Base-by-base conservation (phyloP, 495 filamentous ascomycete species). In the Entonaema liquescens region DNA sequence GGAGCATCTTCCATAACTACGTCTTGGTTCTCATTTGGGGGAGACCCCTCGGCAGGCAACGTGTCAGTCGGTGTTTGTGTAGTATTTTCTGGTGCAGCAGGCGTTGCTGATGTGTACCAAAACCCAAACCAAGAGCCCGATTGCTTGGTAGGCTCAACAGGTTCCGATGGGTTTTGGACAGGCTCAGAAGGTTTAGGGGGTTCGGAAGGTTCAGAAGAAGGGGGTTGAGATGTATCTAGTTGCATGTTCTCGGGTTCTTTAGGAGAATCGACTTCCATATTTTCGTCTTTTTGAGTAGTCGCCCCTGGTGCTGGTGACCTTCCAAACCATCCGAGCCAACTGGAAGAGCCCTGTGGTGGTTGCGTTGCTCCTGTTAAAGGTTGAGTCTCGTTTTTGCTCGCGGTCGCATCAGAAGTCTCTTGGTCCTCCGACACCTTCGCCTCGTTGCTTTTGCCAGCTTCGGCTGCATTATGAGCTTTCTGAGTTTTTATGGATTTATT, bases 251-350 rank as follows among this genome's bases (percentile, higher is more conserved):
- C 35, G 19, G 71, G 55, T 11, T 78, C 71, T 60, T 75, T 56
- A 28, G 61, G 40, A 12, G 73, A 59, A 42, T 73, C 72, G 67
- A 54, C 50, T 38, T 75, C 71, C 26, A 76, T 57, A 28, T 71
- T 69, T 11, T 73, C 21, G 23, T 74, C 59, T 49, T 76, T 71
- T 9, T 72, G 35, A 62, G 69, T 68, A 25, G 64, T 53, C 11
- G 67, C 29, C 33, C 67, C 74, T 3, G 76, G 70, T 23, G 64
- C 71, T 33, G 78, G 31, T 29, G 73, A 64, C 56, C 76, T 79
- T 25, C 86, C 83, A 35, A 90, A 78, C 85, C 88, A 89, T 59
- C 85, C 86, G 31, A 89, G 71, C 89, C 89, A 90, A 26, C 86
- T 82, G 9, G 79, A 80, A 13, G 83, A 65, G 35, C 76, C 73